Evolutionary conservation across 2,329 filamentous ascomycete species (phyloP).

Genomic region (Leptographium wingfieldii): DNA sequence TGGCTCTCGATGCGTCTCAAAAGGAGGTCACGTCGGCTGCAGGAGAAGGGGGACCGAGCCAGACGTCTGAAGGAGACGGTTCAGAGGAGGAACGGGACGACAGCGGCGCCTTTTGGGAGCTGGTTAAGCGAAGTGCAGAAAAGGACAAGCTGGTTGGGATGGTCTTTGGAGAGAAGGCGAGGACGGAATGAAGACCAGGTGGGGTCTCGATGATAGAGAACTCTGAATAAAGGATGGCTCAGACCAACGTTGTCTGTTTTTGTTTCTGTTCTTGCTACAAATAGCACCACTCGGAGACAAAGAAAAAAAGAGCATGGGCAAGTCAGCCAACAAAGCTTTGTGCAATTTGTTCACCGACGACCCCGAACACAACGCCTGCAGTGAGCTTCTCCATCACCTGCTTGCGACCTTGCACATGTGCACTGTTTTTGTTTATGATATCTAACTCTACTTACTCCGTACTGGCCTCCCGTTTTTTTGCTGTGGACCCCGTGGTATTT

Average conservation of each 20-base stretch:
- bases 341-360: background rate
- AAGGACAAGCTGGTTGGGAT: conserved; percentile 12
- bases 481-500: background rate
- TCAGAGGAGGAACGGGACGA: background rate
- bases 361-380: background rate
- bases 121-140: conserved; percentile 12
- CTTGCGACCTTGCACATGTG: background rate
- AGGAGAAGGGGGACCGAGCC: background rate
- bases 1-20: conserved; percentile 14
- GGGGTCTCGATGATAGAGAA: background rate
- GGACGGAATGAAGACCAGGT: background rate
- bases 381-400: background rate
- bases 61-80: background rate
- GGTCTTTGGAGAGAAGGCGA: conserved; percentile 2
- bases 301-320: background rate
- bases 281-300: background rate
- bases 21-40: background rate
- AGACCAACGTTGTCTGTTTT: background rate
- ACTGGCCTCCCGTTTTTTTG: no score
- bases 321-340: background rate
- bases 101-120: conserved; percentile 11
- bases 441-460: no score
- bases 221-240: no score
- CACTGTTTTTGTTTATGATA: background rate
- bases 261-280: background rate